Conservation (phyloP, 441 rosid genomes). For the Gossypium gossypioides region DNA sequence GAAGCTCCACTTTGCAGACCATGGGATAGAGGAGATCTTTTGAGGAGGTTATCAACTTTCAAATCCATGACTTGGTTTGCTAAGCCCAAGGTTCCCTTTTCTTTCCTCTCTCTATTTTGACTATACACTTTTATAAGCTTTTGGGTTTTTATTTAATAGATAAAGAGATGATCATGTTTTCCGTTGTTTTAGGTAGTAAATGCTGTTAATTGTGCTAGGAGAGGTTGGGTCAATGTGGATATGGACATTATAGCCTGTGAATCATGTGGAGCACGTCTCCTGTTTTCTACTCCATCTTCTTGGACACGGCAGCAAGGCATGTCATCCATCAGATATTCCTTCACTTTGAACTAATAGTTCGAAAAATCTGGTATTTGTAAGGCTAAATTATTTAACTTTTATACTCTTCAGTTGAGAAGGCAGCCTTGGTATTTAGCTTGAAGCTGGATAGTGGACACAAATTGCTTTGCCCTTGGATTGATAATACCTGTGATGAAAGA, state of each 20-base stretch:
- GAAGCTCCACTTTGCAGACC: conserved; percentile 66
- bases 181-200: conserved; percentile 46
- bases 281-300: conserved; percentile 70
- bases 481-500: conserved; percentile 70
- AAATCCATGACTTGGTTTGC: conserved; percentile 99
- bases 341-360: background rate
- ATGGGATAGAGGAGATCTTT: conserved; percentile 84
- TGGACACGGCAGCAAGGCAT: conserved; percentile 81
- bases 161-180: background rate
- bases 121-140: background rate
- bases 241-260: conserved; percentile 74
- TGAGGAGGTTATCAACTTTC: conserved; percentile 74
- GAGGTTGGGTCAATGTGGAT: conserved; percentile 87
- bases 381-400: conserved; percentile 1
- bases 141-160: background rate
- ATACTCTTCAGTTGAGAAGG: conserved; percentile 66
- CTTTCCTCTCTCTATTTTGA: background rate
- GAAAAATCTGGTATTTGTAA: background rate
- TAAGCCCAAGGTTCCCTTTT: conserved; percentile 58
- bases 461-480: conserved; percentile 68
- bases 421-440: conserved; percentile 73
- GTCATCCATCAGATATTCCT: conserved; percentile 6
- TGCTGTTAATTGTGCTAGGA: conserved; percentile 81
- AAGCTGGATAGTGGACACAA: conserved; percentile 84
- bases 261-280: conserved; percentile 82